Conservation (phyloP, 768 basidiomycete genomes). For the Epithele typhae region DNA sequence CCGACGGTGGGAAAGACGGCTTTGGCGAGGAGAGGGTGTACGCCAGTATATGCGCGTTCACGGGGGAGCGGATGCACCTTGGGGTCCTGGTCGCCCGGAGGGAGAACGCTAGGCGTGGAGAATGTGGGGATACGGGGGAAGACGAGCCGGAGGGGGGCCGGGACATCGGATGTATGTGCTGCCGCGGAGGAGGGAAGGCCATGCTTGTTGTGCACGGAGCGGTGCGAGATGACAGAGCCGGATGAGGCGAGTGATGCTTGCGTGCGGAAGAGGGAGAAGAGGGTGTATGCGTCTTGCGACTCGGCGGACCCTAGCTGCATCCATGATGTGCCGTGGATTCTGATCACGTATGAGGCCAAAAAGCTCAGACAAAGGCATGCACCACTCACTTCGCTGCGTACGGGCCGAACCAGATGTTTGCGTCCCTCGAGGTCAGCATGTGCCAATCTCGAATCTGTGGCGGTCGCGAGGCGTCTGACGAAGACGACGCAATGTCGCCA, state of each 20-base stretch:
- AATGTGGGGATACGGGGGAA: constrained; percentile 68
- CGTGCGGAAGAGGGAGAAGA: constrained; percentile 74
- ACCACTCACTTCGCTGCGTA: constrained; percentile 26
- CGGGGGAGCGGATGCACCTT: constrained; percentile 27
- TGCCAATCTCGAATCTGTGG: constrained; percentile 56
- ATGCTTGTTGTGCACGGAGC: constrained; percentile 19
- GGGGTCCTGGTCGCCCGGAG: constrained; percentile 10
- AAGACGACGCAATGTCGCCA: constrained; percentile 42
- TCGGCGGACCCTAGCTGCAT: constrained; percentile 45
- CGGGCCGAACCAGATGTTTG: constrained; percentile 23
- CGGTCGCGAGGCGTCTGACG: constrained; percentile 31
- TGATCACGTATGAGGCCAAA: constrained; percentile 1
- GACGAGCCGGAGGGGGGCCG: constrained; percentile 69
- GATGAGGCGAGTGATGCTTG: constrained; percentile 41
- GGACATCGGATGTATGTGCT: constrained; percentile 13
- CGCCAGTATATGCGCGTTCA: constrained; percentile 43
- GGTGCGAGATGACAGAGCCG: constrained; percentile 15
- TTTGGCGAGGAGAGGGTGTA: constrained; percentile 57
- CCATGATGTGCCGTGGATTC: constrained; percentile 28
- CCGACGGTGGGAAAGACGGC: constrained; percentile 24
- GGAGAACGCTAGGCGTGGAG: constrained; percentile 38
- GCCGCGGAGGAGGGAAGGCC: constrained; percentile 14
- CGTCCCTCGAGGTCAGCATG: constrained; percentile 21
- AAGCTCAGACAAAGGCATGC: constrained; percentile 1
- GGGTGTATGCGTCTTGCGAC: constrained; percentile 56